phyloP scores from a whole-genome alignment of 2,329 filamentous ascomycete species.

The Arthrobotrys megalospora region DNA sequence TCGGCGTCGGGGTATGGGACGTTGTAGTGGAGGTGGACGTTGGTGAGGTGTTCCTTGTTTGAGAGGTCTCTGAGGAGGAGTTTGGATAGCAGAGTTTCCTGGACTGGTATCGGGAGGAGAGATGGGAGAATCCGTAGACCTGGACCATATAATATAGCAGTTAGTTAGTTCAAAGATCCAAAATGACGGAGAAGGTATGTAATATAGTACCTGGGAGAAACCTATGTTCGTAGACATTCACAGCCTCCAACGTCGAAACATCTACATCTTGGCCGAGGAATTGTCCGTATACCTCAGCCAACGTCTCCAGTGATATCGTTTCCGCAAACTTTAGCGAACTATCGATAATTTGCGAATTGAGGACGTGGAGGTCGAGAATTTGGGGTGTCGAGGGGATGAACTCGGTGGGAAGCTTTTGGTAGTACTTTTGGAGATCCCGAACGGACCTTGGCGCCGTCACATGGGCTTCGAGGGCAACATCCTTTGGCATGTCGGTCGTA shows the following conservation, averaged over 20 bases:
- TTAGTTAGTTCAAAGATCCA: not conserved
- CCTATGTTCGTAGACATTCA: constrained; percentile 59
- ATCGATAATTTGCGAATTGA: constrained; percentile 16
- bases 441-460: constrained; percentile 61
- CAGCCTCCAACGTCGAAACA: not conserved
- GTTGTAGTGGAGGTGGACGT: constrained; percentile 86
- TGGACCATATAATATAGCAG: constrained; percentile 67
- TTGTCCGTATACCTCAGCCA: constrained; percentile 26
- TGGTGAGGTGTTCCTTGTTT: constrained; percentile 83
- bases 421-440: constrained; percentile 62
- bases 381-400: constrained; percentile 39
- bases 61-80: constrained; percentile 84
- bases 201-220: constrained; percentile 61
- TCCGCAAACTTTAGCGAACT: constrained; percentile 30
- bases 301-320: constrained; percentile 26
- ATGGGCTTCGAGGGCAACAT: constrained; percentile 59
- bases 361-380: constrained; percentile 61
- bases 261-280: constrained; percentile 46
- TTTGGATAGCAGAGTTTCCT: constrained; percentile 78
- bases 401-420: constrained; percentile 60
- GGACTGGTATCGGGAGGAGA: constrained; percentile 79
- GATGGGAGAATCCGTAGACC: constrained; percentile 84
- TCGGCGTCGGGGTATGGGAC: constrained; percentile 75
- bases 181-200: not conserved
- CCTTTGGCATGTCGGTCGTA: constrained; percentile 34